A percentile compares a stretch with the other conserved stretches of the same genome.
Evolutionary conservation across 1,284 basidiomycete species (phyloP).

Genomic region (Cryptococcus floricola): DNA sequence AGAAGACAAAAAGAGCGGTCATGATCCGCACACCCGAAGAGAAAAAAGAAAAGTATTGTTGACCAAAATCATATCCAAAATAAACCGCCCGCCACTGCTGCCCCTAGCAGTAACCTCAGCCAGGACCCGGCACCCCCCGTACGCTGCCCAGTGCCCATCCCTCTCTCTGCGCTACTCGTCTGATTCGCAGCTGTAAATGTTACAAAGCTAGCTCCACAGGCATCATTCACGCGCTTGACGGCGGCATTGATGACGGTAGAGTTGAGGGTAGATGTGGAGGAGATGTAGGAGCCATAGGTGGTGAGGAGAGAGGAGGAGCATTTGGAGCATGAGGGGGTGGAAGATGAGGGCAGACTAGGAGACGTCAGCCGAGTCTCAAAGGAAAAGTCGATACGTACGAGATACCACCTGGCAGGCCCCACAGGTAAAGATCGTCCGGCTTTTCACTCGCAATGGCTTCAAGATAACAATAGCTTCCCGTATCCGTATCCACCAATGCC

Average conservation of each 20-base stretch:
- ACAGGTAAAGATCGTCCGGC: conserved; percentile 48
- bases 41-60: too few relatives aligned
- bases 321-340: conserved; percentile 41
- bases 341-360: conserved; percentile 33
- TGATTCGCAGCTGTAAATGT: conserved; percentile 2
- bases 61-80: too few relatives aligned
- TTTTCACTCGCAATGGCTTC: conserved; percentile 28
- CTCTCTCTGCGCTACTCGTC: not conserved
- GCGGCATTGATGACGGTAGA: conserved; percentile 29
- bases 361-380: not conserved
- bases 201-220: conserved; percentile 38
- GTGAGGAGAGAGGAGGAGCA: conserved; percentile 41
- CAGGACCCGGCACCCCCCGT: too few relatives aligned
- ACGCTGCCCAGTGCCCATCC: too few relatives aligned
- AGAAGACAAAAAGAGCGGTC: too few relatives aligned
- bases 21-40: too few relatives aligned
- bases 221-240: conserved; percentile 30
- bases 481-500: conserved; percentile 27
- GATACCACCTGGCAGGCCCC: conserved; percentile 38
- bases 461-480: conserved; percentile 44
- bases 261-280: conserved; percentile 35
- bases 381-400: conserved; percentile 30
- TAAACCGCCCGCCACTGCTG: too few relatives aligned
- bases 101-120: too few relatives aligned
- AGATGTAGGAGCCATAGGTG: conserved; percentile 21